Conservation (phyloP, 139 green algal genomes). For the Chloropicon primus region DNA sequence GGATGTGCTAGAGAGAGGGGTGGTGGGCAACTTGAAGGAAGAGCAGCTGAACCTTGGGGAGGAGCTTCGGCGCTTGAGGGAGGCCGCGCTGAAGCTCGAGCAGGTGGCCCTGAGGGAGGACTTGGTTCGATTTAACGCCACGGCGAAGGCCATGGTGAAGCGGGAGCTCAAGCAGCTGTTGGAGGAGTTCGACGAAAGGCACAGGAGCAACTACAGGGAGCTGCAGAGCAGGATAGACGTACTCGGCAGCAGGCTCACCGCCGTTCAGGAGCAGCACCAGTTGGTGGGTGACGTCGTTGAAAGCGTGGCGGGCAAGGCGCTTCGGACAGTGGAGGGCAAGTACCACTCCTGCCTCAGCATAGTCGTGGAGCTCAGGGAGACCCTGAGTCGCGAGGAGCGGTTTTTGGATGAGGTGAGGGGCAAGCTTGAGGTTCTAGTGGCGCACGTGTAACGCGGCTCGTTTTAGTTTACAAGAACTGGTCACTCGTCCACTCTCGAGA, state of each 20-base stretch:
- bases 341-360: not conserved
- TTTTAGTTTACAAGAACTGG: no score
- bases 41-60: not conserved
- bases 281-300: not conserved
- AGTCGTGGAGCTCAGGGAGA: not conserved
- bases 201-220: not conserved
- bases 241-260: not conserved
- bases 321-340: not conserved
- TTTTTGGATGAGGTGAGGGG: not conserved
- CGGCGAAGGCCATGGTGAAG: not conserved
- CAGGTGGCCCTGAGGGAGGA: not conserved
- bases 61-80: not conserved
- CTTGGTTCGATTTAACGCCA: not conserved
- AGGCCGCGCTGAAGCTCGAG: not conserved
- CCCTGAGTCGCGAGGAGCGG: not conserved
- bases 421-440: not conserved
- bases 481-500: constrained; percentile 4
- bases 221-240: not conserved
- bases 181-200: not conserved
- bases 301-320: not conserved
- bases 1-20: not conserved
- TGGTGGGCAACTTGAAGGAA: not conserved
- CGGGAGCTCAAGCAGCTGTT: not conserved
- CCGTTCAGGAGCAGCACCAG: not conserved
- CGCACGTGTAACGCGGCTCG: not conserved